Base-by-base conservation (phyloP, 345 rosid species). In the Iberis pinnata region DNA sequence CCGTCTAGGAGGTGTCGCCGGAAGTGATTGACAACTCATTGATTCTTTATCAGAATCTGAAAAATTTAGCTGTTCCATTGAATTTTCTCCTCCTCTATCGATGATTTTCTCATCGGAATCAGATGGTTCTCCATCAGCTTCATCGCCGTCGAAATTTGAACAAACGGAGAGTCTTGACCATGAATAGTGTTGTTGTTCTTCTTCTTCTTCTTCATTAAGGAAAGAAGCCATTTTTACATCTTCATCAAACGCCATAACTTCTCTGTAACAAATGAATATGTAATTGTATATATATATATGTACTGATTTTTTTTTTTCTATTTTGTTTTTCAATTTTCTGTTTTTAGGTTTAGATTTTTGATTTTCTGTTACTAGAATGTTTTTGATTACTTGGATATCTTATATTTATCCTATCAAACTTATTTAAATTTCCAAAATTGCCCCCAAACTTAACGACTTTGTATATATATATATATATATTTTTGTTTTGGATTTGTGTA, bases 41-140 rank as follows among this genome's bases (percentile, higher is more conserved):
- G 72, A 53, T 18, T 18, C 72, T 53, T 69, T 43, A 6, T 68
- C 72, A 9, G 72, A 68, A 43, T 68, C 72, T 1, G 72, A 68
- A 36, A 43, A 56, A 1, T 53, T 26, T 2, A 67, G 43, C 24
- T 37, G 31, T 24, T 36, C 43, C 69, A n/a, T 45, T 1, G 59
- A 65, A 8, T 45, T 45, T 5, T 51, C 49, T 27, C 46, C 65
- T 43, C 42, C 18, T 8, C 35, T 7, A 9, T 9, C 37, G 32
- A 24, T 5, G 24, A 1, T 17, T 25, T 58, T 66, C 0, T 37
- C 33, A 43, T 66, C 60, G 45, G 61, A 31, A 25, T 60, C 67
- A 17, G 66, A 67, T 1, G 46, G 61, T 33, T 67, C 66, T 0
- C 13, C 66, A 56, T 67, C 71, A 43, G 71, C 71, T 29, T 67